Evolutionary conservation across 2,329 filamentous ascomycete genomes (phyloP).

Genomic region (Herpotrichia juniperi): DNA sequence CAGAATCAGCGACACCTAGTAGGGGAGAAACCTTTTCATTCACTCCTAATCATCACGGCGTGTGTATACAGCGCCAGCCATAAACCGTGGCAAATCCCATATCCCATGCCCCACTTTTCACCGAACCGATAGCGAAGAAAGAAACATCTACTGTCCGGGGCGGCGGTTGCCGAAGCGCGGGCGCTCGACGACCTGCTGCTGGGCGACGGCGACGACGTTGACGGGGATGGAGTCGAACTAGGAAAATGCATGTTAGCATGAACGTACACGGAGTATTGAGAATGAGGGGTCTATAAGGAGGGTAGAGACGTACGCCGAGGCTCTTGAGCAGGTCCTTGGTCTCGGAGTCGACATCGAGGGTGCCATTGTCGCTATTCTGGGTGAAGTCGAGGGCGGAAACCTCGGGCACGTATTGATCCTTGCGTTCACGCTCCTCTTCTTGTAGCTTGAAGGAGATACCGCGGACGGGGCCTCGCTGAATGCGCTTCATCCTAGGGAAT

Average conservation of each 20-base stretch:
- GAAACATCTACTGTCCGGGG: conserved; percentile 36
- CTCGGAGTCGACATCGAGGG: conserved; percentile 94
- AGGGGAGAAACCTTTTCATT: conserved; percentile 48
- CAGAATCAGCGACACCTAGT: conserved; percentile 89
- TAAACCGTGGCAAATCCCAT: conserved; percentile 97
- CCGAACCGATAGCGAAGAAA: conserved; percentile 33
- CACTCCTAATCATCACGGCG: conserved; percentile 71
- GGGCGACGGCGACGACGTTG: conserved; percentile 89
- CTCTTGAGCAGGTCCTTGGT: conserved; percentile 99
- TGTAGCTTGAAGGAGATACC: conserved; percentile 99
- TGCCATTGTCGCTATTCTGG: conserved; percentile 89
- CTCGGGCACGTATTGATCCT: conserved; percentile 99
- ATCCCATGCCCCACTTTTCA: conserved; percentile 56
- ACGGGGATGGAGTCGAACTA: conserved; percentile 98
- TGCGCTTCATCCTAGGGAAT: conserved; percentile 89
- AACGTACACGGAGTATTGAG: not conserved
- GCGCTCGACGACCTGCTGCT: conserved; percentile 86
- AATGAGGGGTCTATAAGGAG: not conserved
- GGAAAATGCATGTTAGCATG: conserved; percentile 12
- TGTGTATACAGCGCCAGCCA: conserved; percentile 77
- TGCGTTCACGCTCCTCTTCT: conserved; percentile 99
- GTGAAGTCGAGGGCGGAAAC: conserved; percentile 98
- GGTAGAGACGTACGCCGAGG: conserved; percentile 80
- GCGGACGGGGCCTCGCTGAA: conserved; percentile 97
- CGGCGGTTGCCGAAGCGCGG: conserved; percentile 74